Base-by-base conservation (phyloP, 768 basidiomycete species). In the Megacollybia marginata region DNA sequence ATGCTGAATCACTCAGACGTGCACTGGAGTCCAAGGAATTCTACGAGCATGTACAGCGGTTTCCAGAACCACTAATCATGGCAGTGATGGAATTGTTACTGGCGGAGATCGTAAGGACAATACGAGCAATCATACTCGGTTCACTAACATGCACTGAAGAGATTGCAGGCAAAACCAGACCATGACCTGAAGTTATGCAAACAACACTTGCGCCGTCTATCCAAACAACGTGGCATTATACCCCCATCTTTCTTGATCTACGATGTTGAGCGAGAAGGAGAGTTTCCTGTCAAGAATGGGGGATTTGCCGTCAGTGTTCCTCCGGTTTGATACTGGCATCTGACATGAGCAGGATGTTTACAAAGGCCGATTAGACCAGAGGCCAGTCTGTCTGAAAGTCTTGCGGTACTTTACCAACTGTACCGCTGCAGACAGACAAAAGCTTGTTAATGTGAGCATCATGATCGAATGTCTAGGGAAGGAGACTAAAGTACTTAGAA, bases 401-500 rank as follows among this genome's bases (percentile, higher is more conserved):
- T 32, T 47, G 15, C 16, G 46, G 15, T 33, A 35, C 16, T 47
- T 33, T 32, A 35, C n/a, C 15, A n/a, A 8, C 12, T 13, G 46
- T 13, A n/a, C 20, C 7, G 18, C 15, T 3, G 20, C 20, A 23
- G 20, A 15, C 7, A 2, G 23, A 28, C 28, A 45, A 7, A 19
- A 45, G 6, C 28, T 19, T 15, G 13, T 19, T 5, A 45, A 15
- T 2, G 28, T 45, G 7, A 20, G 18, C 15, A 15, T 45, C 18
- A 10, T 10, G n/a, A 10, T 10, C 9, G 13, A 20, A 15, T 5
- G 9, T 33, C 5, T 32, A 11, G 13, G 45, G 15, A 32, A 44
- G 6, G 5, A 15, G 33, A 42, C 2, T 19, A 3, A 46, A n/a
- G 16, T 20, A 49, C 10, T 6, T 50, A 66, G 65, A 54, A 60